phyloP scores from a whole-genome alignment of 306 rosid genomes.

The Malus sieversii region DNA sequence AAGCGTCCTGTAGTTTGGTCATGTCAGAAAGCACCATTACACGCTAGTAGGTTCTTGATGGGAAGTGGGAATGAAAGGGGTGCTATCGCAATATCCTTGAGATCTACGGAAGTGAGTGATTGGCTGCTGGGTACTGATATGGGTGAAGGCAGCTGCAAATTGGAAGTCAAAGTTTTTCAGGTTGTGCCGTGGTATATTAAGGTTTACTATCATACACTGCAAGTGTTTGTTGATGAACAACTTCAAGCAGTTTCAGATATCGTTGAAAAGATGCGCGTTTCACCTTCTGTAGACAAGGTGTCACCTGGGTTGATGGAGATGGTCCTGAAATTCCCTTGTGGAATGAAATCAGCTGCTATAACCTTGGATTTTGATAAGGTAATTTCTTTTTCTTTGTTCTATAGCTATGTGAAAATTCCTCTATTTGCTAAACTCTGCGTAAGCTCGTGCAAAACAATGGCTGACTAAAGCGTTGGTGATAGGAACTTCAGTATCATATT shows the following conservation, averaged over 20 bases:
- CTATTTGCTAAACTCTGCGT: not conserved
- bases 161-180: slow-evolving; percentile 77
- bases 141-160: slow-evolving; percentile 45
- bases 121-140: slow-evolving; percentile 20
- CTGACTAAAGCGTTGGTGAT: not conserved
- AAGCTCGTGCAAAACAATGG: not conserved
- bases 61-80: slow-evolving; percentile 98
- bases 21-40: slow-evolving; percentile 63
- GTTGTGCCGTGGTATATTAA: slow-evolving; percentile 96
- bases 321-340: slow-evolving; percentile 74
- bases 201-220: slow-evolving; percentile 79
- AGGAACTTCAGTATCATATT: not conserved
- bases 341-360: slow-evolving; percentile 58
- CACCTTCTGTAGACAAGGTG: slow-evolving; percentile 89
- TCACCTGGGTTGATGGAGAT: slow-evolving; percentile 84
- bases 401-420: not conserved
- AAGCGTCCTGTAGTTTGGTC: slow-evolving; percentile 73
- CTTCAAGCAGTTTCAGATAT: slow-evolving; percentile 41
- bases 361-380: slow-evolving; percentile 82
- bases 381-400: not conserved
- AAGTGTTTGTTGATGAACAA: slow-evolving; percentile 51
- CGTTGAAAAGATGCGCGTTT: slow-evolving; percentile 69
- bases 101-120: slow-evolving; percentile 48
- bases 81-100: slow-evolving; percentile 77
- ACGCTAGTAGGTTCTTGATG: slow-evolving; percentile 76